Base-by-base conservation (phyloP, 2,329 filamentous ascomycete genomes). In the Neofusicoccum sp. region DNA sequence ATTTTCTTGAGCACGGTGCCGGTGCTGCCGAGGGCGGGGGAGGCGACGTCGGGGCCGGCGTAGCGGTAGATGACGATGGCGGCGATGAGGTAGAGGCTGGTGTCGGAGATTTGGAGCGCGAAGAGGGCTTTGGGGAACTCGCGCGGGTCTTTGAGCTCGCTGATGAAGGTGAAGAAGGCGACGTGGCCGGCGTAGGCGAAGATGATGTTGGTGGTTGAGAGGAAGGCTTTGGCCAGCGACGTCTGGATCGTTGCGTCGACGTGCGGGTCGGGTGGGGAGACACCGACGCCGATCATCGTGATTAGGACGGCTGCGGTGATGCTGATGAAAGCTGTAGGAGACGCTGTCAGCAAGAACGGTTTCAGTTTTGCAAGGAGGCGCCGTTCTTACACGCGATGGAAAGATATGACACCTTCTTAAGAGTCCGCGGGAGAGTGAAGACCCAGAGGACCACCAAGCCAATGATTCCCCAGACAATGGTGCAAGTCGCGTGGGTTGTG, bases 51-150 rank as follows among this genome's bases (percentile, higher is more conserved):
- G 0, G 78, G 75, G 0, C 89, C 88, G 4, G 83, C 84, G 67
- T 82, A 90, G 61, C 84, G 79, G 75, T 91, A 91, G 67, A 90
- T 86, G 38, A 90, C 81, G 6, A 84, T 81, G 4, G 87, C 86
- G 1, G 86, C 86, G 28, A 89, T 68, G 31, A 88, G 77, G 72
- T 91, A 91, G 31, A 90, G 79, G 12, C 75, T 73, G 1, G 84
- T 84, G 62, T 88, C 84, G 61, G 80, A 75, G 16, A 79, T 75
- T 69, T 89, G 86, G 6, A 88, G 80, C 33, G 87, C 71, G 67
- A 80, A 79, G 61, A 91, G 81, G 6, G 86, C 83, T 71, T 87
- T 87, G 47, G 81, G 79, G 71, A 84, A 88, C 65, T 86, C 81
- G 56, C 76, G 73, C 1, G 87, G 86, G 48, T 84, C 77, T 67